phyloP scores from a whole-genome alignment of 164 flowering plant genomes.

The Magnolia officinalis region DNA sequence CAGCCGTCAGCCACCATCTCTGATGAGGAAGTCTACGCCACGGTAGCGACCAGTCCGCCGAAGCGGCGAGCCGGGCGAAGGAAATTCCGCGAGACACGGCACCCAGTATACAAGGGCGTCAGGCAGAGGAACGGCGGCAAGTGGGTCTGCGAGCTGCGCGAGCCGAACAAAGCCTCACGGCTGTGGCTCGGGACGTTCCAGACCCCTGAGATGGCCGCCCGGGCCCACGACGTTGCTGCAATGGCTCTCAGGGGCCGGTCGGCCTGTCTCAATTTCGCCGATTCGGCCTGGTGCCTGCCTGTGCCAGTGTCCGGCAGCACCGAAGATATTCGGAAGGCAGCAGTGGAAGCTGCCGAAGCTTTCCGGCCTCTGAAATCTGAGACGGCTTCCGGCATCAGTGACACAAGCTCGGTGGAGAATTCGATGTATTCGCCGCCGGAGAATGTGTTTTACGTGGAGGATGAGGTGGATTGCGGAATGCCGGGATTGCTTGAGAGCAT shows the following conservation, averaged over 20 bases:
- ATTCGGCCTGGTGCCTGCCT: constrained; percentile 22
- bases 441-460: background rate
- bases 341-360: constrained; percentile 18
- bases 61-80: constrained; percentile 65
- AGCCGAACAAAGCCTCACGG: constrained; percentile 46
- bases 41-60: constrained; percentile 11
- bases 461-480: background rate
- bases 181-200: constrained; percentile 65
- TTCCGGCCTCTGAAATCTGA: constrained; percentile 6
- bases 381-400: background rate
- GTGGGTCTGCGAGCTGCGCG: constrained; percentile 63
- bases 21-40: constrained; percentile 1
- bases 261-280: constrained; percentile 21
- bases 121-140: constrained; percentile 39
- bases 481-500: background rate
- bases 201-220: constrained; percentile 27
- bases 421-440: background rate
- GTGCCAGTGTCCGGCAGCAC: constrained; percentile 14
- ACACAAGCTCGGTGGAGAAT: background rate
- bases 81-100: constrained; percentile 78
- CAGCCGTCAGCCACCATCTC: background rate
- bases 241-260: constrained; percentile 25
- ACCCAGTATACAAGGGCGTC: constrained; percentile 66
- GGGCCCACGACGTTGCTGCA: constrained; percentile 31
- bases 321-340: constrained; percentile 21